These are phyloP conservation scores for Zizania latifolia DNA, from an alignment of 176 grass and related monocot species.

Conservation along the genomic window DNA sequence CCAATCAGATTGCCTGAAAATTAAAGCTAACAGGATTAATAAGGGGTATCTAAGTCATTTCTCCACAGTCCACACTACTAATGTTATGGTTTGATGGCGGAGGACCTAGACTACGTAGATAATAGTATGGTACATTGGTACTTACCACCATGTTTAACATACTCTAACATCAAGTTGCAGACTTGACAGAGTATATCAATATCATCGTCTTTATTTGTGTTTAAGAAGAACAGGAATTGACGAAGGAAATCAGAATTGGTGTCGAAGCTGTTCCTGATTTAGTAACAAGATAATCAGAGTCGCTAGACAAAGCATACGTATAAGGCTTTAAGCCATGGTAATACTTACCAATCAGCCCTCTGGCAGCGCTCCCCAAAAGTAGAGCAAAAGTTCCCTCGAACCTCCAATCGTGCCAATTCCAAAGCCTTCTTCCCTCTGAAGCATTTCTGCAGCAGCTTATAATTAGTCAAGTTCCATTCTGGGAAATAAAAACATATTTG, in stretches of 20 bases:
- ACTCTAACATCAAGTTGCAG: slow-evolving; percentile 63
- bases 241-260: slow-evolving; percentile 79
- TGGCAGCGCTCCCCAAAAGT: slow-evolving; percentile 74
- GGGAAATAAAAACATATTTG: neutral
- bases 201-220: slow-evolving; percentile 62
- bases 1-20: no score
- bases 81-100: no score
- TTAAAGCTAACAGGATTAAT: no score
- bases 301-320: slow-evolving; percentile 11
- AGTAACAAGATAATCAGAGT: slow-evolving; percentile 39
- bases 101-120: no score
- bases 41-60: no score
- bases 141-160: slow-evolving; percentile 57
- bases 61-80: no score
- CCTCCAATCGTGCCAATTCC: slow-evolving; percentile 44
- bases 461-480: slow-evolving; percentile 59
- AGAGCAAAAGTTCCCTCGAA: slow-evolving; percentile 58
- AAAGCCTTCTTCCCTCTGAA: slow-evolving; percentile 90
- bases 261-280: slow-evolving; percentile 62
- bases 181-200: slow-evolving; percentile 64
- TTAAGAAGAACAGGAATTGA: slow-evolving; percentile 93
- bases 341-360: slow-evolving; percentile 63
- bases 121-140: slow-evolving; percentile 20
- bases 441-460: slow-evolving; percentile 97
- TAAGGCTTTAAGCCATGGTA: neutral